Conservation (phyloP, 108 stramenopile species). For the Nitzschia palea region DNA sequence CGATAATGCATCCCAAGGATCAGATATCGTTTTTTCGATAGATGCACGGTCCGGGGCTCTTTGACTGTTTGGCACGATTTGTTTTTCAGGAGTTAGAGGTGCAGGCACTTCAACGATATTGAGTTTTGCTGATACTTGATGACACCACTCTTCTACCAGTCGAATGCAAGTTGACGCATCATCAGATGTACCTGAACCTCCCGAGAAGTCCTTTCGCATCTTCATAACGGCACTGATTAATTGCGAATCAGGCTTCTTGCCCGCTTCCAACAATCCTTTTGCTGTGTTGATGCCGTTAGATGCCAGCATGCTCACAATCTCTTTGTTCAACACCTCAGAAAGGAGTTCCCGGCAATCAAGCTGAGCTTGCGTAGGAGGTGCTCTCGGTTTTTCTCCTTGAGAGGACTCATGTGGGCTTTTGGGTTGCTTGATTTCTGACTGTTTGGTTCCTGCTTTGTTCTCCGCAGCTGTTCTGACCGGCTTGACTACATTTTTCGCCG, state of each 20-base stretch:
- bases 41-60: no score
- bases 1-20: constrained; percentile 32
- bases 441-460: no score
- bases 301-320: constrained; percentile 15
- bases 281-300: constrained; percentile 40
- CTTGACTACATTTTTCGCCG: not conserved
- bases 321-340: not conserved
- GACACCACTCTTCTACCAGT: constrained; percentile 21
- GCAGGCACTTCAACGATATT: not conserved
- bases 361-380: not conserved
- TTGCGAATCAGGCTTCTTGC: constrained; percentile 9
- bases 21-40: constrained; percentile 6
- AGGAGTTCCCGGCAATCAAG: constrained; percentile 8
- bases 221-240: constrained; percentile 15
- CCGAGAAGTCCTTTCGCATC: not conserved
- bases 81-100: not conserved
- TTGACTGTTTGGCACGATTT: no score
- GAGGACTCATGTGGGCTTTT: no score
- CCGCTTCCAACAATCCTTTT: constrained; percentile 34
- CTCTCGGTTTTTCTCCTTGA: not conserved
- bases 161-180: constrained; percentile 15
- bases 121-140: not conserved
- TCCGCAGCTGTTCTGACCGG: no score
- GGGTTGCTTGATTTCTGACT: no score
- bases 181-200: not conserved